A percentile compares a stretch with the other conserved stretches of the same genome.
Evolutionary conservation across 2,329 filamentous ascomycete genomes (phyloP).

Genomic region (Phialemoniopsis sp.): DNA sequence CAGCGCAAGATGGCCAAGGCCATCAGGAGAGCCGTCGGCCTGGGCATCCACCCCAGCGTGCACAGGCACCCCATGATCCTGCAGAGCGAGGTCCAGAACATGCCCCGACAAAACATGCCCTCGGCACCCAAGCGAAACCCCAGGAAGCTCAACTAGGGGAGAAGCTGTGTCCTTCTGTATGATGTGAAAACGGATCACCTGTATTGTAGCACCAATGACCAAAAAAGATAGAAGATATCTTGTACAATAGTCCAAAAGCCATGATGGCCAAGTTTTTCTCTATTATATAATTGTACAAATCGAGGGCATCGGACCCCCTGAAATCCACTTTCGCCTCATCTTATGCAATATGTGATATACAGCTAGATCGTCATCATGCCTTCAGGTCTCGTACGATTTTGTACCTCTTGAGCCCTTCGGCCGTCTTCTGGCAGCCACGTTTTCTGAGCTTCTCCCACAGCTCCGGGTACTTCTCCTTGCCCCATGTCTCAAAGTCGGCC

Average conservation of each 20-base stretch:
- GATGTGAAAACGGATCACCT: conserved; percentile 7
- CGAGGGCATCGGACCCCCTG: no score
- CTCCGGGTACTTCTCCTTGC: conserved; percentile 60
- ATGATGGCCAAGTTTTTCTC: conserved; percentile 7
- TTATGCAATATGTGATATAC: conserved; percentile 1
- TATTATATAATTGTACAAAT: neutral
- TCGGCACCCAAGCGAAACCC: no score
- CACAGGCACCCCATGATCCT: conserved; percentile 85
- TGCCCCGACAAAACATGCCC: neutral
- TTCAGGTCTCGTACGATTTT: conserved; percentile 43
- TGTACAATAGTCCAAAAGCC: conserved; percentile 1
- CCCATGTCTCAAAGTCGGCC: conserved; percentile 70
- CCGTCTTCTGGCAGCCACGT: conserved; percentile 35
- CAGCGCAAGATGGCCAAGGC: conserved; percentile 93
- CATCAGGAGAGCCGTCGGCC: conserved; percentile 79
- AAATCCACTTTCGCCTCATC: no score
- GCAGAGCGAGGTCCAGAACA: conserved; percentile 27
- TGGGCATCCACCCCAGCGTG: conserved; percentile 88
- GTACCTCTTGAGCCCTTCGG: conserved; percentile 42
- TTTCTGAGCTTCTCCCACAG: conserved; percentile 64
- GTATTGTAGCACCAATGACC: neutral
- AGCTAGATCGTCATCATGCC: conserved; percentile 27
- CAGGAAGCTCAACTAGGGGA: neutral
- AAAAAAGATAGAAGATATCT: neutral
- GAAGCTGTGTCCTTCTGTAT: conserved; percentile 12